phyloP scores from a whole-genome alignment of 106 monocot genomes.

The Chionographis japonica region DNA sequence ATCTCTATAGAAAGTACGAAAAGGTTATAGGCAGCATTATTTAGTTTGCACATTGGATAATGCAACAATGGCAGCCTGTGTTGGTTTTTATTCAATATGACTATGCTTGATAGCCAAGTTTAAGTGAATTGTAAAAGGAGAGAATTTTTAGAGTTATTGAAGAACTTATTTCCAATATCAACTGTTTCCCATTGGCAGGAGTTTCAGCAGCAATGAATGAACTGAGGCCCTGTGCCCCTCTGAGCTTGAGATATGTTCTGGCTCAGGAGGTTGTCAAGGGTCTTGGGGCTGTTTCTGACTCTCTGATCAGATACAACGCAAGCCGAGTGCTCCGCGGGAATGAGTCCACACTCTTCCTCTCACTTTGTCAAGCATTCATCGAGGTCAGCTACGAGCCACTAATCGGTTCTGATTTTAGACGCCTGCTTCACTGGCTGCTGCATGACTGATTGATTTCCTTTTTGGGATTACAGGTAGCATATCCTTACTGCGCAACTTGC shows the following conservation, averaged over 20 bases:
- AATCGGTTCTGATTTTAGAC: background rate
- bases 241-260: slow-evolving; percentile 63
- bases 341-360: slow-evolving; percentile 86
- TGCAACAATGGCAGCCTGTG: too few relatives aligned
- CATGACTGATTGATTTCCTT: background rate
- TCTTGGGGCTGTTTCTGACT: slow-evolving; percentile 73
- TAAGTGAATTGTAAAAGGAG: too few relatives aligned
- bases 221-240: slow-evolving; percentile 81
- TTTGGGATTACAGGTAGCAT: slow-evolving; percentile 53
- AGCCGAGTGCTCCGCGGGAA: slow-evolving; percentile 73
- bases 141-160: too few relatives aligned
- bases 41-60: too few relatives aligned
- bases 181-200: slow-evolving; percentile 31
- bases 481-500: slow-evolving; percentile 74
- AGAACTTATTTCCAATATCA: background rate
- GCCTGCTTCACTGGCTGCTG: background rate
- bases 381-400: slow-evolving; percentile 48
- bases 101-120: too few relatives aligned
- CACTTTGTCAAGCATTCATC: slow-evolving; percentile 81
- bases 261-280: slow-evolving; percentile 76
- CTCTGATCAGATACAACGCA: slow-evolving; percentile 70
- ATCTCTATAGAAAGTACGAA: too few relatives aligned
- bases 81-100: too few relatives aligned
- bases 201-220: slow-evolving; percentile 93
- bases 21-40: too few relatives aligned